Conservation (phyloP, 768 basidiomycete species). For the Pulveroboletus sp. region DNA sequence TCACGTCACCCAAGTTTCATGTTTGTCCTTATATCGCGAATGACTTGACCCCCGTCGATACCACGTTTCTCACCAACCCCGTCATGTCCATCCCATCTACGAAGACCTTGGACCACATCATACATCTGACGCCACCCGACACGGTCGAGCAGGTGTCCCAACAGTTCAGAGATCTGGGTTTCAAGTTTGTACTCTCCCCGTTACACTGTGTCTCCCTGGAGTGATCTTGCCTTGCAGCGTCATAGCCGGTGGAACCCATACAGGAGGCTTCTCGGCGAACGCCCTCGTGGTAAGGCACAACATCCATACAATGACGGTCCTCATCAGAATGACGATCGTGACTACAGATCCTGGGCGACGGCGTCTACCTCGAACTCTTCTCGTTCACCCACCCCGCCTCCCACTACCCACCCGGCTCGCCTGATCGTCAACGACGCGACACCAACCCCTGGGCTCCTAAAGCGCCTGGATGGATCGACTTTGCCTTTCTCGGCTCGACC, state of each 20-base stretch:
- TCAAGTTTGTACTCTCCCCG: constrained; percentile 44
- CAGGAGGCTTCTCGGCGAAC: constrained; percentile 60
- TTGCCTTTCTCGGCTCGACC: constrained; percentile 55
- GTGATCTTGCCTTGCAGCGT: constrained; percentile 42
- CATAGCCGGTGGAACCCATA: constrained; percentile 60
- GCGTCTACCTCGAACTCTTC: constrained; percentile 66
- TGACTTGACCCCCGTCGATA: no score
- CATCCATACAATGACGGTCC: background rate
- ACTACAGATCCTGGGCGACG: constrained; percentile 36
- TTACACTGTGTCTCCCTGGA: background rate
- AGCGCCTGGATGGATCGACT: constrained; percentile 64
- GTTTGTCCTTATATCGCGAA: no score
- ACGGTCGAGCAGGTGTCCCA: constrained; percentile 46
- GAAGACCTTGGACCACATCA: constrained; percentile 59
- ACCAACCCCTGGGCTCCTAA: constrained; percentile 51
- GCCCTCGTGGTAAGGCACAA: constrained; percentile 49
- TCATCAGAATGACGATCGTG: background rate
- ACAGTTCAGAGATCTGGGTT: constrained; percentile 58
- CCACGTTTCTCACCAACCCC: no score
- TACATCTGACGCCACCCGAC: constrained; percentile 66
- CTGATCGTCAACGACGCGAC: constrained; percentile 42
- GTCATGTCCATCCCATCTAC: constrained; percentile 33
- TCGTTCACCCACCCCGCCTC: constrained; percentile 55
- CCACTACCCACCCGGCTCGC: constrained; percentile 50
- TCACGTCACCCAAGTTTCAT: no score